Evolutionary conservation across 495 filamentous ascomycete species (phyloP).

Genomic region (Evansstolkia leycettana): DNA sequence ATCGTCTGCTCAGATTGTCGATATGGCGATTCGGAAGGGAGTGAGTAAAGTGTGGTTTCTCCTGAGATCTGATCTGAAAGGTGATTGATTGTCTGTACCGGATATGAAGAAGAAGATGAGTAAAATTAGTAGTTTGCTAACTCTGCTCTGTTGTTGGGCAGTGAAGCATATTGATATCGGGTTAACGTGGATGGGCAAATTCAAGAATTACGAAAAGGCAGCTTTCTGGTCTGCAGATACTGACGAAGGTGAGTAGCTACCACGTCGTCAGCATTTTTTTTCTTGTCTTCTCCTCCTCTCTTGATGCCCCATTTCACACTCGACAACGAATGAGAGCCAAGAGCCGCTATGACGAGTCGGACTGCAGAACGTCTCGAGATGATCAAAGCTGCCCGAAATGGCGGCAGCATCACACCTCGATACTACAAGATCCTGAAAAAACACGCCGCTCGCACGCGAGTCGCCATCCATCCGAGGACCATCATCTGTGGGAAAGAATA

Average conservation of each 20-base stretch:
- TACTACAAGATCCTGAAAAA: constrained; percentile 42
- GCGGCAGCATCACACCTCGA: constrained; percentile 48
- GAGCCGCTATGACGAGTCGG: constrained; percentile 1
- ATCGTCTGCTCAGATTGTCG: constrained; percentile 47
- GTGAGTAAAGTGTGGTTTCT: constrained; percentile 44
- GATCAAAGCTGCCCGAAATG: constrained; percentile 43
- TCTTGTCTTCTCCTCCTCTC: too few relatives aligned
- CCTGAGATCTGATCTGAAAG: constrained; percentile 43
- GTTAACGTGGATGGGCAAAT: constrained; percentile 55
- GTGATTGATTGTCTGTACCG: constrained; percentile 12
- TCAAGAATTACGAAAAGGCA: constrained; percentile 49
- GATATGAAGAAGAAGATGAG: neutral
- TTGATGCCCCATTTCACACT: neutral
- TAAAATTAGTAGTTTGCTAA: neutral
- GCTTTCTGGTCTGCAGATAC: constrained; percentile 50
- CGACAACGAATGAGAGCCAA: neutral
- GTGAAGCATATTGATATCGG: constrained; percentile 54
- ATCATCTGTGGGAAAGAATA: constrained; percentile 26
- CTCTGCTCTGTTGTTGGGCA: constrained; percentile 2
- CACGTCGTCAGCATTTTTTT: too few relatives aligned
- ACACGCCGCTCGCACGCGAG: constrained; percentile 27
- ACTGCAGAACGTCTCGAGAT: constrained; percentile 42
- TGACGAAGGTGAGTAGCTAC: constrained; percentile 35
- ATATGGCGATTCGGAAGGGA: constrained; percentile 39
- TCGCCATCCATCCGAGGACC: constrained; percentile 39